A percentile compares a stretch with the other conserved stretches of the same genome.
Evolutionary conservation across 164 flowering plant genomes (phyloP).

Genomic region (Brasenia schreberi): DNA sequence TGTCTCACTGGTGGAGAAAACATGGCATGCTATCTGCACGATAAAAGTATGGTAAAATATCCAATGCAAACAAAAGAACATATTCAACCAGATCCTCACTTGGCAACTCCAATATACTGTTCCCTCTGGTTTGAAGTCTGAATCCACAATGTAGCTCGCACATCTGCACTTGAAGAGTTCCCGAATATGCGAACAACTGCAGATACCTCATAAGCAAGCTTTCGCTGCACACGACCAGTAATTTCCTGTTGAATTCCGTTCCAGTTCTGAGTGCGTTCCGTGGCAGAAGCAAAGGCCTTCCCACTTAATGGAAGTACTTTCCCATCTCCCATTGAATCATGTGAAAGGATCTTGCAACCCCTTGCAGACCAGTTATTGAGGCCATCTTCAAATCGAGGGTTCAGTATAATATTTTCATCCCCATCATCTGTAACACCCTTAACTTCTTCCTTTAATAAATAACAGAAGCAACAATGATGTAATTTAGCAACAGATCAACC

Average conservation of each 20-base stretch:
- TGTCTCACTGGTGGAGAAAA: neutral
- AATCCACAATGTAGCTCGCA: slow-evolving; percentile 76
- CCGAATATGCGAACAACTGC: slow-evolving; percentile 72
- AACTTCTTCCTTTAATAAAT: neutral
- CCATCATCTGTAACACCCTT: slow-evolving; percentile 8
- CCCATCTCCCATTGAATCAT: slow-evolving; percentile 76
- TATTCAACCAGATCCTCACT: slow-evolving; percentile 24
- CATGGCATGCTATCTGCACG: neutral
- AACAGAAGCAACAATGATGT: neutral
- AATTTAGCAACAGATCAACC: neutral
- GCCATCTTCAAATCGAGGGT: slow-evolving; percentile 75
- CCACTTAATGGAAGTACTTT: slow-evolving; percentile 65
- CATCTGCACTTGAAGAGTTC: slow-evolving; percentile 35
- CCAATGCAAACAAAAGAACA: neutral
- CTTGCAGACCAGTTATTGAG: slow-evolving; percentile 80
- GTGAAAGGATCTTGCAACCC: slow-evolving; percentile 60
- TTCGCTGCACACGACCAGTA: slow-evolving; percentile 62
- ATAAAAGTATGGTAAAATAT: neutral
- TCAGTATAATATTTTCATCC: slow-evolving; percentile 58
- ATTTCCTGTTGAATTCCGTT: slow-evolving; percentile 94
- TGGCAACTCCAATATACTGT: slow-evolving; percentile 70
- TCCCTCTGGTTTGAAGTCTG: slow-evolving; percentile 58
- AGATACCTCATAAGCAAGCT: slow-evolving; percentile 63
- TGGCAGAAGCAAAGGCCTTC: slow-evolving; percentile 69
- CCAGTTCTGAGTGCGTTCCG: slow-evolving; percentile 68